These are phyloP conservation scores for Puccinia novopanici DNA, from an alignment of 1,284 basidiomycete genomes.

Conservation along the genomic window DNA sequence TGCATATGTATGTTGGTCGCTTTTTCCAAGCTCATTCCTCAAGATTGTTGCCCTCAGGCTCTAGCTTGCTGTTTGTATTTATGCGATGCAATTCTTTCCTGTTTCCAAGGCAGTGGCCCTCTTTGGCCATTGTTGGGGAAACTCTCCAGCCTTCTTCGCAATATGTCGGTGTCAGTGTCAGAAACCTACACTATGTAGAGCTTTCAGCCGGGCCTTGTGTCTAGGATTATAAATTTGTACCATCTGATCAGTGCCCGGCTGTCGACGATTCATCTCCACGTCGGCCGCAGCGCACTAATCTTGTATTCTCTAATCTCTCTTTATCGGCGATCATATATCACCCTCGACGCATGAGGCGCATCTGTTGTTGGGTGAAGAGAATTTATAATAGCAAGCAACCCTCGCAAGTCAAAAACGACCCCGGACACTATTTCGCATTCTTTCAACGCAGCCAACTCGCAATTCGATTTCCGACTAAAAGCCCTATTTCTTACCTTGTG, in stretches of 20 bases:
- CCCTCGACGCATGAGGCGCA: not conserved
- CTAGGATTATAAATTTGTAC: not conserved
- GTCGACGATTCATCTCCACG: not conserved
- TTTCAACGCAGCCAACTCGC: not conserved
- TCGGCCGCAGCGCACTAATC: constrained; percentile 3
- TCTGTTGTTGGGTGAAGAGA: not conserved
- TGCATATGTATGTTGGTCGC: not conserved
- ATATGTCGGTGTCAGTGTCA: not conserved
- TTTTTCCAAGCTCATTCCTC: constrained; percentile 13
- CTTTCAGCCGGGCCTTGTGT: not conserved
- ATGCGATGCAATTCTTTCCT: constrained; percentile 9
- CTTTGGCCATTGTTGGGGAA: not conserved
- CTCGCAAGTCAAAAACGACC: not conserved
- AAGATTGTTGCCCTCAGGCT: constrained; percentile 4
- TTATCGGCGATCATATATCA: constrained; percentile 6
- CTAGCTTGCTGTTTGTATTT: too few relatives aligned
- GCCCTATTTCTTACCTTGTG: not conserved
- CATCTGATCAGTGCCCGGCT: not conserved
- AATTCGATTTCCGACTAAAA: not conserved
- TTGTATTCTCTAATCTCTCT: constrained; percentile 7
- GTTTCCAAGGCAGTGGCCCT: constrained; percentile 34
- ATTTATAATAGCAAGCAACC: not conserved
- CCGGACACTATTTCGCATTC: not conserved
- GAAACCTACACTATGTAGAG: too few relatives aligned
- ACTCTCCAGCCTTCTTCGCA: not conserved